Evolutionary conservation across 371 early-diverging fungal species (phyloP), one percentile per base, ranked within the genome.

Genomic region (Syncephalastrum sp.): DNA sequence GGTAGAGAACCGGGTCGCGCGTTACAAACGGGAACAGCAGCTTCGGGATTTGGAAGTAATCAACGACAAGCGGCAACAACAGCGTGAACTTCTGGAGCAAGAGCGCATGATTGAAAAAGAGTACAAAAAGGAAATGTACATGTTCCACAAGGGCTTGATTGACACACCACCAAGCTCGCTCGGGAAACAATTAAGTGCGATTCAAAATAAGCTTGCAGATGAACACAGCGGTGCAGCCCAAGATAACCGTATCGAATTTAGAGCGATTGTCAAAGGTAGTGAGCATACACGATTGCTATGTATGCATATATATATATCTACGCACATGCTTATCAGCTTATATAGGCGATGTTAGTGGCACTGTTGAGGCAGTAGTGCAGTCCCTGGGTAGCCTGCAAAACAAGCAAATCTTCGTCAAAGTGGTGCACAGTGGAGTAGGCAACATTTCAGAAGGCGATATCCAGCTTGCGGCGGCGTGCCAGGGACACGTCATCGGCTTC

Each of bases 301-400:
- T 51, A 46, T 54, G 24, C n/a, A 24, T 21, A 33, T 53, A 21
- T 21, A 21, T 21, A 21, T 21, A 21, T 0, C 21, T 21, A 21
- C 21, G 19, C 29, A 51, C 50, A 33, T 33, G 25, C 50, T 44
- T 47, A 25, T 29, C 38, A 33, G 2, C 12, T 33, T 48, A 67
- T 49, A 72, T 81, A 84, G 93, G 90, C 52, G 98, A 98, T 70
- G 98, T 98, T 4, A 90, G 91, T 51, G 98, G 98, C 21, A 93
- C 97, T 3, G 82, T 93, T 8, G 98, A 97, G 67, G 97, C 98
- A 0, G 82, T 98, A 5, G 79, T 83, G 1, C 88, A 88, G 51
- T 85, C 89, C n/a, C 68, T 98, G 14, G 61, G 77, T 46, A 84
- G 85, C 4, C 66, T 98, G 17, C 92, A 94, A 3, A 82, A 77